Evolutionary conservation across 2,329 filamentous ascomycete species (phyloP).

Genomic region (Ophiostoma montium): DNA sequence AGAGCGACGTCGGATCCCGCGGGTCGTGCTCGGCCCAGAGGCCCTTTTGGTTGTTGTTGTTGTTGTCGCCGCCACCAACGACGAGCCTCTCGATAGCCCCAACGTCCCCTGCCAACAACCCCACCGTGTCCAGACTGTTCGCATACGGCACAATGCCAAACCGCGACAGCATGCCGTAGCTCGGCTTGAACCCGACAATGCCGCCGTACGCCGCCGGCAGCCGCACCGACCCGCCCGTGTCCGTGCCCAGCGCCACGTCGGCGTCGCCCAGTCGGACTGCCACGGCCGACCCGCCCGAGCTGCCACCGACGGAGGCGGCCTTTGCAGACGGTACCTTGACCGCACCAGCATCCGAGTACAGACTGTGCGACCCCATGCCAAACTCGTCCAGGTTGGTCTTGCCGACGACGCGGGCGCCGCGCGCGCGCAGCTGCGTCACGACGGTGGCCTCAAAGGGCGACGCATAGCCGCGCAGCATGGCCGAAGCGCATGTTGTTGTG

Average conservation of each 20-base stretch:
- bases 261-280: slow-evolving; percentile 53
- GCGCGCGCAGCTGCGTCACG: slow-evolving; percentile 47
- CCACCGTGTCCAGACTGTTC: slow-evolving; percentile 85
- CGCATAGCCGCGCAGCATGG: slow-evolving; percentile 50
- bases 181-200: slow-evolving; percentile 76
- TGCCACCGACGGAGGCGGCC: slow-evolving; percentile 66
- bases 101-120: slow-evolving; percentile 51
- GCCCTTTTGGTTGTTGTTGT: slow-evolving; percentile 29
- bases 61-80: no score
- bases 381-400: slow-evolving; percentile 80
- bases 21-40: slow-evolving; percentile 44
- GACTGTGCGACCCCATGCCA: slow-evolving; percentile 25
- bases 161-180: slow-evolving; percentile 74
- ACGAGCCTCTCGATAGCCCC: no score
- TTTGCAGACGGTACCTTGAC: slow-evolving; percentile 10
- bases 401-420: slow-evolving; percentile 49
- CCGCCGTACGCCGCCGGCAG: slow-evolving; percentile 80
- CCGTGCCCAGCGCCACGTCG: slow-evolving; percentile 66
- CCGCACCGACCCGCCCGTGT: slow-evolving; percentile 81
- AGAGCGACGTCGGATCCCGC: slow-evolving; percentile 62
- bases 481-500: slow-evolving; percentile 77
- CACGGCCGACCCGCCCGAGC: slow-evolving; percentile 85
- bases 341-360: slow-evolving; percentile 17
- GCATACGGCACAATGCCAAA: slow-evolving; percentile 84
- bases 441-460: slow-evolving; percentile 76